Evolutionary conservation across 345 rosid species (phyloP).

Genomic region (Erysimum cheiranthoides): DNA sequence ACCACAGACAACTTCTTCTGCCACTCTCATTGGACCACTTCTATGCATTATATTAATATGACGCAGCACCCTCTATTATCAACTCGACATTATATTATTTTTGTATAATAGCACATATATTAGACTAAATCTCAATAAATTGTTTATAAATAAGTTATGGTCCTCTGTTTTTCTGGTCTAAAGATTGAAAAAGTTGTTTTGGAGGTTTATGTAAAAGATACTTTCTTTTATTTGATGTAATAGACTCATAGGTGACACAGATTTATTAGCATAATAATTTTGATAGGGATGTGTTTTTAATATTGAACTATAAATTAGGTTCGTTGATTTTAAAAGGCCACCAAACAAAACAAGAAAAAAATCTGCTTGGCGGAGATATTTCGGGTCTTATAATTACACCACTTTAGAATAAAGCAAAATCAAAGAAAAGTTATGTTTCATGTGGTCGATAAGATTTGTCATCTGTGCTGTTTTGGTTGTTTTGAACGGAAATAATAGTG

Average conservation of each 20-base stretch:
- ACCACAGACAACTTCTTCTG: conserved; percentile 39
- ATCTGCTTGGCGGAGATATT: conserved; percentile 33
- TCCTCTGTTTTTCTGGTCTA: conserved; percentile 24
- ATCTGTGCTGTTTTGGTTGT: conserved; percentile 2
- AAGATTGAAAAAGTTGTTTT: conserved; percentile 36
- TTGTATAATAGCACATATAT: conserved; percentile 7
- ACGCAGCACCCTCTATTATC: conserved; percentile 36
- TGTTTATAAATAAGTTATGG: conserved; percentile 14
- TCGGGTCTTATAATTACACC: conserved; percentile 12
- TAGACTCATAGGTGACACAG: conserved; percentile 34
- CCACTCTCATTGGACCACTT: conserved; percentile 41
- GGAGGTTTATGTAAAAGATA: conserved; percentile 34
- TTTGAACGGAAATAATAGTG: background rate
- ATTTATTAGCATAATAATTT: conserved; percentile 40
- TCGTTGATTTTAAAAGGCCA: conserved; percentile 34
- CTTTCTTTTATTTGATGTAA: conserved; percentile 23
- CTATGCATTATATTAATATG: conserved; percentile 21
- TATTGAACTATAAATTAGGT: conserved; percentile 34
- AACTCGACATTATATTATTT: background rate
- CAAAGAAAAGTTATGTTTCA: conserved; percentile 13
- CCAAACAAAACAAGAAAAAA: conserved; percentile 30
- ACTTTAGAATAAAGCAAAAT: conserved; percentile 15
- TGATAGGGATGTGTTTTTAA: conserved; percentile 36
- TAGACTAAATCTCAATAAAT: conserved; percentile 23
- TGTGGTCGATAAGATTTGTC: conserved; percentile 11